A percentile compares a stretch with the other conserved stretches of the same genome.
These are phyloP conservation scores for Quercus tomentella DNA, from an alignment of 331 rosid genomes.

Conservation along the genomic window DNA sequence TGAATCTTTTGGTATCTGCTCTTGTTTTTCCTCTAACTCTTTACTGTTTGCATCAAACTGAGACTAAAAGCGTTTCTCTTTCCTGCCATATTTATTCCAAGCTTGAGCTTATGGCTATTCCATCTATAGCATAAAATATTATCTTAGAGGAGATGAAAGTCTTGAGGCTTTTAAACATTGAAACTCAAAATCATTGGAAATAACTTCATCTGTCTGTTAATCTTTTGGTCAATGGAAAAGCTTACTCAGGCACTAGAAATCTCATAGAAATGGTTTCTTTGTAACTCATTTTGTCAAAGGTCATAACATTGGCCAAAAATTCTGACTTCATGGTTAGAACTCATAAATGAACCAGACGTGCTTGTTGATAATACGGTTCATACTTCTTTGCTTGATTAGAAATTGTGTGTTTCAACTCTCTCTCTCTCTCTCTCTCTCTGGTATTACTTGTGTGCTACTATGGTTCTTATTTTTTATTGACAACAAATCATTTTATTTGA, in stretches of 20 bases:
- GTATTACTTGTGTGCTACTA: constrained; percentile 4
- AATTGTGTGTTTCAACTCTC: background rate
- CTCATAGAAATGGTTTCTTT: background rate
- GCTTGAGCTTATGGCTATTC: background rate
- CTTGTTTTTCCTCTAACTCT: too few species aligned
- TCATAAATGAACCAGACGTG: background rate
- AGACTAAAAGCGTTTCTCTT: background rate
- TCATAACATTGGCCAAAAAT: background rate
- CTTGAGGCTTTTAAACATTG: background rate
- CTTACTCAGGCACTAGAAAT: background rate
- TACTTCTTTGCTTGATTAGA: background rate
- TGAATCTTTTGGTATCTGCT: too few species aligned
- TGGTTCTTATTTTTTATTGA: constrained; percentile 10
- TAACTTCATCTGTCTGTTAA: background rate
- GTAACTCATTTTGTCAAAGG: background rate
- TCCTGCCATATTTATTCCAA: background rate
- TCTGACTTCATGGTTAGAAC: background rate
- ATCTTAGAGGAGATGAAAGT: background rate
- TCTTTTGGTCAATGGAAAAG: background rate
- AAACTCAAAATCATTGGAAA: background rate
- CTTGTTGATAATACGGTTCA: background rate
- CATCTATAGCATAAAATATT: background rate
- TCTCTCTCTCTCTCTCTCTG: background rate
- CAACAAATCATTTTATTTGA: constrained; percentile 34
- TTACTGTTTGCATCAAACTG: too few species aligned